phyloP scores from a whole-genome alignment of 345 rosid species.

The Syzygium oleosum region DNA sequence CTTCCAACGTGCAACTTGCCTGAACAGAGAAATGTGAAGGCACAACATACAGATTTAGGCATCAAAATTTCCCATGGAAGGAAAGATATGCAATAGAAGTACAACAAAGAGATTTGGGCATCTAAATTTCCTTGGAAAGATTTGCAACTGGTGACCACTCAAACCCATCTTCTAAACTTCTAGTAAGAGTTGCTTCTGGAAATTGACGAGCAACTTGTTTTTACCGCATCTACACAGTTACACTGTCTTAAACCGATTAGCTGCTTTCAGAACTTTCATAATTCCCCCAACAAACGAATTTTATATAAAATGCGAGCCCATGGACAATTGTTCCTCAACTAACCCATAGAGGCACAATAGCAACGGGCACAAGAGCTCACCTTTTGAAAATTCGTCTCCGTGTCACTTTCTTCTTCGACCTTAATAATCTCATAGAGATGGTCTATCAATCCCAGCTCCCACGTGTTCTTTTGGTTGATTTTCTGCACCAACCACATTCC shows the following conservation, averaged over 20 bases:
- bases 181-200: not conserved
- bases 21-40: conserved; percentile 9
- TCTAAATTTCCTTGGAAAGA: not conserved
- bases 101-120: not conserved
- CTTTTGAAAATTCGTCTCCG: conserved; percentile 92
- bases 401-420: conserved; percentile 78
- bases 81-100: not conserved
- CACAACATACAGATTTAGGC: not conserved
- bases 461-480: conserved; percentile 87
- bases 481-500: conserved; percentile 29
- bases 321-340: not conserved
- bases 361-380: conserved; percentile 19
- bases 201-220: not conserved
- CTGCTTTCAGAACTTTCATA: not conserved
- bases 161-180: not conserved
- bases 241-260: not conserved
- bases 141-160: not conserved
- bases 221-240: not conserved
- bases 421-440: conserved; percentile 78
- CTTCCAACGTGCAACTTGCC: conserved; percentile 98
- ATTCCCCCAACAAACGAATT: not conserved
- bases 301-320: not conserved
- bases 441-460: conserved; percentile 82
- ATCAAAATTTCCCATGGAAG: not conserved
- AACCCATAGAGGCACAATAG: not conserved